These are phyloP conservation scores for Vaucheria bursata DNA, from an alignment of 352 stramenopile genomes.

Conservation along the genomic window DNA sequence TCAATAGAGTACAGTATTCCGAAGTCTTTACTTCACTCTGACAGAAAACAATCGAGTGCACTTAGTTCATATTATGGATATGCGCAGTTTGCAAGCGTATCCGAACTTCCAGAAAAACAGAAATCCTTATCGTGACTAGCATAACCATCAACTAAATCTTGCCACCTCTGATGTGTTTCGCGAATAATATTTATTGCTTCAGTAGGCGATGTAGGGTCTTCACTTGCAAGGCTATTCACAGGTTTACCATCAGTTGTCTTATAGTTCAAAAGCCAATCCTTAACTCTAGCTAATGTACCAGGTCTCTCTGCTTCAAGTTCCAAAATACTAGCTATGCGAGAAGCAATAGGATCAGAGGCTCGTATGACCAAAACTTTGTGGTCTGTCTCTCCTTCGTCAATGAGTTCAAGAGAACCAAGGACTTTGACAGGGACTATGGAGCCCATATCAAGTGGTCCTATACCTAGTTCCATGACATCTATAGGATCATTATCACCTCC, in stretches of 20 bases:
- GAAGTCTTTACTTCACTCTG: no score
- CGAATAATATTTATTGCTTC: constrained; percentile 62
- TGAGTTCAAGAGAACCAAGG: constrained; percentile 89
- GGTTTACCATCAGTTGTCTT: constrained; percentile 95
- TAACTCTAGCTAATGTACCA: constrained; percentile 69
- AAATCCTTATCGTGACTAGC: constrained; percentile 31
- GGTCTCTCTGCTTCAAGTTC: constrained; percentile 83
- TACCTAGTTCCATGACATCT: constrained; percentile 96
- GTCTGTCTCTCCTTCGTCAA: constrained; percentile 96
- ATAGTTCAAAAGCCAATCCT: constrained; percentile 95
- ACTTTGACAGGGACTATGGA: constrained; percentile 90
- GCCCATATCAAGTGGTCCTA: constrained; percentile 77
- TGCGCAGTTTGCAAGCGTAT: background rate
- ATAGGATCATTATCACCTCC: constrained; percentile 96
- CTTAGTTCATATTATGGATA: constrained; percentile 9
- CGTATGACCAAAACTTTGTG: constrained; percentile 96
- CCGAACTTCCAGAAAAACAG: constrained; percentile 4
- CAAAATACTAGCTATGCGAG: constrained; percentile 65
- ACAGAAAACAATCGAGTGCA: no score
- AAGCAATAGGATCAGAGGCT: constrained; percentile 68
- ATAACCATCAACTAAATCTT: constrained; percentile 31
- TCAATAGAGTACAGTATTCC: no score
- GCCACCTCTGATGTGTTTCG: constrained; percentile 62
- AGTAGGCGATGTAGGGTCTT: constrained; percentile 55
- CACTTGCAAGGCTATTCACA: constrained; percentile 77